These are phyloP conservation scores for Trichoderma sp. DNA, from an alignment of 2,329 filamentous ascomycete species.

Conservation along the genomic window DNA sequence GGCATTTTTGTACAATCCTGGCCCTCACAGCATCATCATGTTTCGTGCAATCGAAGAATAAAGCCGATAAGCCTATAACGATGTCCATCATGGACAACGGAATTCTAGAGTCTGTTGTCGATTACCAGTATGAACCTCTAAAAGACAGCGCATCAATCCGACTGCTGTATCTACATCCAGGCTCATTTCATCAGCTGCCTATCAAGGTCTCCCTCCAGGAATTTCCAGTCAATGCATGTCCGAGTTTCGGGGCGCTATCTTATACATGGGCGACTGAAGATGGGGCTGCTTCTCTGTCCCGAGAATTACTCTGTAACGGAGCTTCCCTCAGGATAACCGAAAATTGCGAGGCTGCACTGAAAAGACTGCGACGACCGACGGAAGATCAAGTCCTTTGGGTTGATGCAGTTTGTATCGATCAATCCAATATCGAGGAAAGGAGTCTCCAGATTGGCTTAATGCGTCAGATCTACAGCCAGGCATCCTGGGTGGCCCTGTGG, in stretches of 20 bases:
- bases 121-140: background rate
- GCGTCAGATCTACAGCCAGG: background rate
- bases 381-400: background rate
- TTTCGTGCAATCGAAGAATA: background rate
- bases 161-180: background rate
- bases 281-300: background rate
- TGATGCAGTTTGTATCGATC: background rate
- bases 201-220: background rate
- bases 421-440: background rate
- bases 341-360: background rate
- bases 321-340: background rate
- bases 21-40: background rate
- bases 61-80: accelerated
- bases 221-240: background rate
- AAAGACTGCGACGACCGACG: background rate
- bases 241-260: background rate
- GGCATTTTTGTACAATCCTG: background rate
- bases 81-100: background rate
- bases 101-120: background rate
- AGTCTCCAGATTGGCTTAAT: background rate
- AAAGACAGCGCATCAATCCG: background rate
- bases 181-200: background rate
- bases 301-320: background rate
- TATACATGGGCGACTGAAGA: background rate
- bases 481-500: background rate